Evolutionary conservation across 78 protist genomes (phyloP).

Genomic region (Blattamonas nauphoetae): DNA sequence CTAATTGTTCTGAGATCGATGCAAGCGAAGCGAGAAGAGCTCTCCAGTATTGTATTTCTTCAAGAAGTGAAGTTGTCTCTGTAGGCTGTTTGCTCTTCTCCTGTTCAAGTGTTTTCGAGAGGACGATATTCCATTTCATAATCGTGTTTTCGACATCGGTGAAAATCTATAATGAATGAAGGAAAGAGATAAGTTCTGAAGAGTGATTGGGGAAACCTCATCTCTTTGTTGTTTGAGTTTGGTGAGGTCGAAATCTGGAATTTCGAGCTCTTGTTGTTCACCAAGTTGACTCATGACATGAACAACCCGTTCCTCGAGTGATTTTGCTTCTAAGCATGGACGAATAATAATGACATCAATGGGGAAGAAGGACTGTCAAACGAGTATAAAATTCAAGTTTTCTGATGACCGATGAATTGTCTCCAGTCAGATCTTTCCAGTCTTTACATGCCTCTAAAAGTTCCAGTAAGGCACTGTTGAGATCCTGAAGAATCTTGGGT

Average conservation of each 20-base stretch:
- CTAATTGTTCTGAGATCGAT: slow-evolving; percentile 59
- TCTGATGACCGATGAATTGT: neutral
- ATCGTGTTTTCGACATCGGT: neutral
- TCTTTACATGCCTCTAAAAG: neutral
- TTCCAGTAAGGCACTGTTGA: neutral
- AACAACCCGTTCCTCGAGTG: neutral
- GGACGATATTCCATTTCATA: neutral
- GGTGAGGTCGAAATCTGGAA: neutral
- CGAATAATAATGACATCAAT: neutral
- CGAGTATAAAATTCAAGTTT: neutral
- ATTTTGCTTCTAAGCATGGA: neutral
- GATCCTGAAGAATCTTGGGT: neutral
- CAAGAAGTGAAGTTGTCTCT: slow-evolving; percentile 41
- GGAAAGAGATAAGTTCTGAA: neutral
- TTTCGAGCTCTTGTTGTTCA: neutral
- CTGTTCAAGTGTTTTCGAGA: neutral
- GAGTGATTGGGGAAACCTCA: neutral
- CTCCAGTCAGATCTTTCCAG: neutral
- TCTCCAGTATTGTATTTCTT: slow-evolving; percentile 67
- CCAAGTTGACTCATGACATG: neutral
- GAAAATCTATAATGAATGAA: neutral
- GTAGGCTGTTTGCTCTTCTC: neutral
- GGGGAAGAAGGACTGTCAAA: neutral
- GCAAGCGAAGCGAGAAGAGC: slow-evolving; percentile 30
- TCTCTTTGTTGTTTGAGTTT: neutral